Base-by-base conservation (phyloP, 139 green algal species). In the Gonium pectorale region DNA sequence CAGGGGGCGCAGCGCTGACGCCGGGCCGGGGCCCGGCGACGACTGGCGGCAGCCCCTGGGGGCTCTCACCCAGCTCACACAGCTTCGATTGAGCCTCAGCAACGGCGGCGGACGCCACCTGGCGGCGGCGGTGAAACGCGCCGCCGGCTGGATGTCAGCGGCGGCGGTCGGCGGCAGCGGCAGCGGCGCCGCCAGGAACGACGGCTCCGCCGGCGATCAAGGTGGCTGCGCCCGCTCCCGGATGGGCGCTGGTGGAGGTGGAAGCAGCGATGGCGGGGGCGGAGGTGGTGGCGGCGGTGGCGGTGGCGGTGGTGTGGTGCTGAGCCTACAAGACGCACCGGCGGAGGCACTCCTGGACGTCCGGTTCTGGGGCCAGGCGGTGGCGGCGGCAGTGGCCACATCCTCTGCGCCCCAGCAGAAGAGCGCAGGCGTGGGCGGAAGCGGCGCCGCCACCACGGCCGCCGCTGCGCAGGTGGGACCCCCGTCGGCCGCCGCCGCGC, bases 61-160 rank as follows among this genome's bases (percentile, higher is more conserved):
- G 8, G 8, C 13, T 11, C 38, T 81, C 38, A 70, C 54, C 27
- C 73, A 81, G 73, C 73, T 81, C 3, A 31, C 27, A 38, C 27
- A 6, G 54, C 54, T 81, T 37, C 54, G 43, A 5, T 24, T 81
- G 35, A 37, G 73, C n/a, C 73, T 81, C 29, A 26, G 54, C 26
- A 56, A 70, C 56, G 73, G 73, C 56, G 73, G 73, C 54, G 73
- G 73, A 0, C 1, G 54, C 38, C 73, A 81, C 73, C 73, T 81
- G 73, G 73, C 73, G 73, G 73, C 62, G 56, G 73, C 54, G 27
- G 1, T 69, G 73, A 37, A 66, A 21, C n/a, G n/a, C 8, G 27
- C 8, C 9, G 73, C 73, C 31, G 5, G 0, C 21, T 69, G 54
- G 73, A 54, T 69, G n/a, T 19, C 71, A 49, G 8, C 41, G 43